Evolutionary conservation across 805 yeast genomes (phyloP), one percentile per base, ranked within the genome.

Genomic region (Cyberlindnera mycetangii): DNA sequence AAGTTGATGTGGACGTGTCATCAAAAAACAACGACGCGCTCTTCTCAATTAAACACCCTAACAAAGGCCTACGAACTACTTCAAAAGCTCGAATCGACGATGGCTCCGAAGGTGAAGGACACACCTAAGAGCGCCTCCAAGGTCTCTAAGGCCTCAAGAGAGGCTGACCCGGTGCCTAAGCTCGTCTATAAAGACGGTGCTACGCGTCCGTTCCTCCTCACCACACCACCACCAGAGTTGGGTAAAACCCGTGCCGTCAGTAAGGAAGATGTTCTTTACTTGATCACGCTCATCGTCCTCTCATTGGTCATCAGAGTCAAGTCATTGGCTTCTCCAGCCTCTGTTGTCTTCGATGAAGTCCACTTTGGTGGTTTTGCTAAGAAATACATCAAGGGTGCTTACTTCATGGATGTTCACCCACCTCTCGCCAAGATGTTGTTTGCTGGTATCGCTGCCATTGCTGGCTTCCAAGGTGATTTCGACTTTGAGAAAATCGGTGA

Each of bases 291-390:
- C 42, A 56, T 78, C n/a, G 53, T 72, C 2, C 53, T 81, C 30
- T 76, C 96, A 0, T 49, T 72, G 11, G 56, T 65, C 37, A 75
- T 88, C 39, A 79, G 99, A 54, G 70, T 85, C 42, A 69, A 72
- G 52, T 69, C 75, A 42, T 69, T 93, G 47, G 69, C 75, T 21
- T 60, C 68, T 50, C 99, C 99, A 32, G 67, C 80, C 56, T 79
- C 90, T 22, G 95, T 89, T 30, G 96, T 92, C 11, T 87, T 87
- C 53, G 96, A 89, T 64, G 99, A 92, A 65, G 93, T 86, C 32
- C 95, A 87, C 66, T 93, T 93, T 58, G 99, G 99, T 45, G 95
- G 95, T n/a, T 93, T 92, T 68, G 96, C 97, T 25, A 75, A 83
- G 47, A 81, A 86, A 65, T 93, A 89, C 68, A 74, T 81, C 42